phyloP scores from a whole-genome alignment of 2,329 filamentous ascomycete species.

The Pseudopyricularia javanii region DNA sequence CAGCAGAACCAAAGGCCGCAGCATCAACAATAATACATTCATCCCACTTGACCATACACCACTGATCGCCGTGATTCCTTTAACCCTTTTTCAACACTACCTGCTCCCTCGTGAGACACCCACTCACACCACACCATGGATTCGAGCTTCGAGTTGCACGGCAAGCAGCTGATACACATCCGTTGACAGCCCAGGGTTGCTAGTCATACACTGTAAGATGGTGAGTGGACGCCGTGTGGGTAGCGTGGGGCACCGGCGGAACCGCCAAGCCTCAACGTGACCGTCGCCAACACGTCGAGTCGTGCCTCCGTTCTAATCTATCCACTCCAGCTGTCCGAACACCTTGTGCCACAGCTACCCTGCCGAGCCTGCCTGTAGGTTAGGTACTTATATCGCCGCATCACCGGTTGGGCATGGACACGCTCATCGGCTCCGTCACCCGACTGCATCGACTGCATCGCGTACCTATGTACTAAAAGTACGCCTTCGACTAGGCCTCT shows the following conservation, averaged over 20 bases:
- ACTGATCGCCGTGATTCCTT: background rate
- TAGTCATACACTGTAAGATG: background rate
- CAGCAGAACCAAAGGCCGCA: no score
- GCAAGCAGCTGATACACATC: background rate
- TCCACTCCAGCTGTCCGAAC: background rate
- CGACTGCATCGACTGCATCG: background rate
- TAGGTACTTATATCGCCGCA: background rate
- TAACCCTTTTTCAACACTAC: background rate
- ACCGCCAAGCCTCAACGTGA: background rate
- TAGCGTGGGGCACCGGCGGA: background rate
- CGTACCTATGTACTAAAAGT: no score
- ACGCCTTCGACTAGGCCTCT: no score
- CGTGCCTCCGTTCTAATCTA: background rate
- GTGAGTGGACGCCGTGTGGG: background rate
- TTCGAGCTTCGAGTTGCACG: background rate
- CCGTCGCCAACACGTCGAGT: background rate
- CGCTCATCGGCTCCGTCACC: background rate
- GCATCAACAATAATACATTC: no score
- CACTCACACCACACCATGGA: background rate
- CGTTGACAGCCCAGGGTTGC: background rate
- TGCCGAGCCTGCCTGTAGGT: no score
- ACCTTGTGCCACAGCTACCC: background rate
- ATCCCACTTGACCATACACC: no score
- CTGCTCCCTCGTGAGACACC: background rate
- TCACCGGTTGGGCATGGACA: background rate